A percentile compares a stretch with the other conserved stretches of the same genome.
Evolutionary conservation across 805 yeast species (phyloP).

Genomic region (Kodamaea nitidulidarum): DNA sequence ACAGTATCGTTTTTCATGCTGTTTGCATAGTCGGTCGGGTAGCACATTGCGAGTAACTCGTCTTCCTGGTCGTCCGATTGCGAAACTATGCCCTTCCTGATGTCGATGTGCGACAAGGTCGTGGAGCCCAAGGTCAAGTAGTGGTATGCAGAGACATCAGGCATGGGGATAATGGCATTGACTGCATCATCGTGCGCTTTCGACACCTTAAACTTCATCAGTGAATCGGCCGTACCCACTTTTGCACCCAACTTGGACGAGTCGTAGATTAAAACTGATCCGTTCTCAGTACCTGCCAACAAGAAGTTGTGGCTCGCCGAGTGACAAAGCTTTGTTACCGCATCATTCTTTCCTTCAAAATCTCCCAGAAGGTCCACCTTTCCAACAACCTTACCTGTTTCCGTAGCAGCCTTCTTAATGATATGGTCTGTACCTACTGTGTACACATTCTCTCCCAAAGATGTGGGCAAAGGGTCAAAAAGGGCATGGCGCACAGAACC

Average conservation of each 20-base stretch:
- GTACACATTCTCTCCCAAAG: constrained; percentile 50
- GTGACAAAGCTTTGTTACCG: constrained; percentile 42
- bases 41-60: constrained; percentile 74
- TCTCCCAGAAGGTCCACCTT: constrained; percentile 37
- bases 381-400: constrained; percentile 70
- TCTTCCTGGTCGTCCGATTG: constrained; percentile 90
- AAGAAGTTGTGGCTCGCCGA: constrained; percentile 48
- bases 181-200: constrained; percentile 74
- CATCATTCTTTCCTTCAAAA: constrained; percentile 22
- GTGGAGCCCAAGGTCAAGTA: constrained; percentile 80
- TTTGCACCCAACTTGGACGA: constrained; percentile 46
- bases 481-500: constrained; percentile 75
- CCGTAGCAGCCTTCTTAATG: constrained; percentile 66
- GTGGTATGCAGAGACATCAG: constrained; percentile 70
- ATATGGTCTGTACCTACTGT: constrained; percentile 79
- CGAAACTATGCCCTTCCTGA: constrained; percentile 62
- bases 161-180: constrained; percentile 67
- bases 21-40: constrained; percentile 48
- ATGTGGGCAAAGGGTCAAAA: constrained; percentile 50
- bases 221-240: constrained; percentile 19
- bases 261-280: constrained; percentile 61
- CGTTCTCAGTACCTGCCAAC: constrained; percentile 64
- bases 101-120: constrained; percentile 72
- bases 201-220: constrained; percentile 43
- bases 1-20: constrained; percentile 55